A percentile compares a stretch with the other conserved stretches of the same genome.
These are phyloP conservation scores for Ceratocystis diversiconidia DNA, from an alignment of 2,329 filamentous ascomycete species.

Conservation along the genomic window DNA sequence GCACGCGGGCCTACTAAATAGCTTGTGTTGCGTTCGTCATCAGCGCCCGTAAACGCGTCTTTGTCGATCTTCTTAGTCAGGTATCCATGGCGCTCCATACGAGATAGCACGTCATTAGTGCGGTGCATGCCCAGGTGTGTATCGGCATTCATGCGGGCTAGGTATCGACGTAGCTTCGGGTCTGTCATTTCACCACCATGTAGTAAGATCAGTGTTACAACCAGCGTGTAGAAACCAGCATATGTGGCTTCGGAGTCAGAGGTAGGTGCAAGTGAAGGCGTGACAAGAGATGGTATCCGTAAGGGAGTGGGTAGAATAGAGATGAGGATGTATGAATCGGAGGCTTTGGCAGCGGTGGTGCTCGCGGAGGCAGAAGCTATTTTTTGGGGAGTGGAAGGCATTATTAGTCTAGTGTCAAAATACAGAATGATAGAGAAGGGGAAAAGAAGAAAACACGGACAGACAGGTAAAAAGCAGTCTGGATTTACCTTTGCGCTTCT, in stretches of 20 bases:
- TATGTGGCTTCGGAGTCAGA: constrained; percentile 62
- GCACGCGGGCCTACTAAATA: constrained; percentile 77
- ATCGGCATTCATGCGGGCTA: constrained; percentile 61
- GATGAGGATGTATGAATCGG: constrained; percentile 63
- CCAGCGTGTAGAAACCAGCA: constrained; percentile 62
- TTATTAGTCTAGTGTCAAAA: not conserved
- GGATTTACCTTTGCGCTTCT: constrained; percentile 56
- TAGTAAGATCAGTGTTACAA: constrained; percentile 64
- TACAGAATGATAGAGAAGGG: not conserved
- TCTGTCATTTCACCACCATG: constrained; percentile 62
- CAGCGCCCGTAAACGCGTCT: constrained; percentile 25
- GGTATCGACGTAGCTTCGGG: constrained; percentile 60
- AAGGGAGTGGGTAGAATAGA: constrained; percentile 57
- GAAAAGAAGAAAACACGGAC: not conserved
- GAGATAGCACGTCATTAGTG: constrained; percentile 59
- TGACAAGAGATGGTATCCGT: constrained; percentile 50
- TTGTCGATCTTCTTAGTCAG: constrained; percentile 59
- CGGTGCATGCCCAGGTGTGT: constrained; percentile 59
- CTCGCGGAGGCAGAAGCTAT: constrained; percentile 20
- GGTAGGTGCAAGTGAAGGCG: constrained; percentile 52
- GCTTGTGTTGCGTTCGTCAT: constrained; percentile 52
- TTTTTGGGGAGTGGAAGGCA: not conserved
- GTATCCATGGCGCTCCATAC: constrained; percentile 72
- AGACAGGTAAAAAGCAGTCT: not conserved
- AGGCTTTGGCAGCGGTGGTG: constrained; percentile 31